Evolutionary conservation across 495 filamentous ascomycete genomes (phyloP), one percentile per base, ranked within the genome.

Genomic region (Letharia columbiana): DNA sequence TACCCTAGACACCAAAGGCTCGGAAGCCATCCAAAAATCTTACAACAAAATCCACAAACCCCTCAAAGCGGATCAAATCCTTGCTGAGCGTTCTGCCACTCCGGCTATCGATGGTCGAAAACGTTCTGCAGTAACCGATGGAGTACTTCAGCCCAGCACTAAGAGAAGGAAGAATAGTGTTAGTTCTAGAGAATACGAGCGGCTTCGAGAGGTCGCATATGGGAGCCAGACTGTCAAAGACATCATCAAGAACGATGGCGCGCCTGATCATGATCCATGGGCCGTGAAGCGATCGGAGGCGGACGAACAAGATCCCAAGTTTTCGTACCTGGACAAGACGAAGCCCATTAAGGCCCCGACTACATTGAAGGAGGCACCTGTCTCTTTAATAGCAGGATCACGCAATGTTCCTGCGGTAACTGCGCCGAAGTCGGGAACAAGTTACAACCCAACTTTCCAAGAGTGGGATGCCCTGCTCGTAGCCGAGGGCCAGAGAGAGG

Each of bases 41-140:
- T 81, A 84, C 70, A 76, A 83, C 52, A 89, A 89, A 72, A 74
- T 75, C 52, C 80, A 86, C 73, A 96, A 94, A 75, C 79, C 83
- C 17, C 83, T 98, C 63, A 96, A 90, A 76, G 82, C 86, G 62
- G 92, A 98, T 68, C 89, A 97, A 74, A 98, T 98, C 66, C 84
- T 98, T 62, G 87, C 91, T 6, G 82, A 86, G 68, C 85, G 94
- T 50, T 95, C 91, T 47, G 89, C 85, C 7, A 82, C 97, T 33
- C 88, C 91, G 0, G 86, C 87, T 7, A 83, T 98, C 3, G 82
- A 88, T 33, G 80, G 83, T 42, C 83, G 86, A 67, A 98, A 97
- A 76, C 86, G 94, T 40, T 70, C 82, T 50, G 73, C 76, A 12
- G 73, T 84, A 10, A 83, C 81, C 44, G 83, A 88, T 72, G 91